A percentile compares a stretch with the other conserved stretches of the same genome.
Conservation (phyloP, 1,284 basidiomycete genomes). For the Athelia sp. region DNA sequence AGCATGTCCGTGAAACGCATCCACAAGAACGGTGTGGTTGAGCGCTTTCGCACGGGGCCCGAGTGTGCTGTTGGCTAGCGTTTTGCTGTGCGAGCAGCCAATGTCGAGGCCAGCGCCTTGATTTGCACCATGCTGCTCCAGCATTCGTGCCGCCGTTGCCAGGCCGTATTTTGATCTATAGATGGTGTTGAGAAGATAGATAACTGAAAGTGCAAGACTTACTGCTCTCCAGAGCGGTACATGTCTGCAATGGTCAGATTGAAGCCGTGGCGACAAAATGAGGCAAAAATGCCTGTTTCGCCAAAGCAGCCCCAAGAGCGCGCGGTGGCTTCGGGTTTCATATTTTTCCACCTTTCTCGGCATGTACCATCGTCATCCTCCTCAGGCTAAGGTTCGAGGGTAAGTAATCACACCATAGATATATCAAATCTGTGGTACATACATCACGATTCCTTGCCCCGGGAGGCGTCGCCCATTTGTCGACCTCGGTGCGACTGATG, state of each 20-base stretch:
- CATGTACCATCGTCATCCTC: constrained; percentile 8
- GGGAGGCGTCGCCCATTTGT: constrained; percentile 3
- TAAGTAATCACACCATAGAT: neutral
- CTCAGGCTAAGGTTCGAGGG: neutral
- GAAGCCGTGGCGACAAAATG: constrained; percentile 14
- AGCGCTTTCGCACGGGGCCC: constrained; percentile 2
- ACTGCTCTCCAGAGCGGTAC: constrained; percentile 18
- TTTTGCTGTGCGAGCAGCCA: constrained; percentile 11
- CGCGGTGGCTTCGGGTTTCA: constrained; percentile 9
- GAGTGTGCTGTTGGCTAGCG: constrained; percentile 9
- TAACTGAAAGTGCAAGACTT: too few relatives aligned
- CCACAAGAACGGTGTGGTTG: constrained; percentile 7
- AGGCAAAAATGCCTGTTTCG: constrained; percentile 13
- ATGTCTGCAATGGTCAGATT: constrained; percentile 14
- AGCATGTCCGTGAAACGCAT: constrained; percentile 15
- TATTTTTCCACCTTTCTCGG: constrained; percentile 12
- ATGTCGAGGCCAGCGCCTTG: constrained; percentile 2
- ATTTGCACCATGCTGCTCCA: neutral
- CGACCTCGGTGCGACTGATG: constrained; percentile 4
- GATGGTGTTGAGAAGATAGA: too few relatives aligned
- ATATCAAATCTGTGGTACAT: neutral
- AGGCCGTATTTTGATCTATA: neutral
- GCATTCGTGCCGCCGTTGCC: neutral
- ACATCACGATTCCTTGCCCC: neutral
- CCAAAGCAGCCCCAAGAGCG: constrained; percentile 17